Base-by-base conservation (phyloP, 2,329 filamentous ascomycete genomes). In the Ophiocordyceps unilateralis region DNA sequence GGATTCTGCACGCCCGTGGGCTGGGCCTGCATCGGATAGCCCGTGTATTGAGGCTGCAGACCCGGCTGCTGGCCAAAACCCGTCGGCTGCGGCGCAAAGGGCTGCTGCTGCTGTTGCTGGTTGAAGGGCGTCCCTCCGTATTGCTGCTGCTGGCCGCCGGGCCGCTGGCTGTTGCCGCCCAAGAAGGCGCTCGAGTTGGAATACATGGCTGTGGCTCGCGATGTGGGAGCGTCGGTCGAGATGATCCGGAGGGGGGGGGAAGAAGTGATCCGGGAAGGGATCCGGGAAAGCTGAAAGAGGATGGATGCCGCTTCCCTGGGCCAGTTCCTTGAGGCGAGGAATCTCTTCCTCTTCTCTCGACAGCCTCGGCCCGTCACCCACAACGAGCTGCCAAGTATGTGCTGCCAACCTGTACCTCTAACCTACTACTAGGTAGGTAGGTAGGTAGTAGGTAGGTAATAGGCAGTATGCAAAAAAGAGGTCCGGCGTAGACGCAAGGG, bases 121-220 rank as follows among this genome's bases (percentile, higher is more conserved):
- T 55, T 74, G 36, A 48, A 48, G 4, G 47, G 44, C 2, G 23
- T 41, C 17, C 17, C 40, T 39, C 54, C 57, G 53, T 58, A 59
- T 45, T 62, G 77, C 49, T 70, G 32, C n/a, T 36, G 32, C 14
- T 34, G 32, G 50, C 75, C 74, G 43, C 77, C 76, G 41, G 82
- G 83, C 47, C 79, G 82, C 59, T 81, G 76, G 68, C 72, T 81
- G 58, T 80, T 85, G 61, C 72, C 75, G 63, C 86, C 86, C 55
- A 93, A 66, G 63, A 81, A 95, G 50, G 83, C 80, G 68, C 83
- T 93, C 51, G 85, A 83, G 60, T 81, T 85, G 51, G 86, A 91
- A 67, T 85, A 96, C 89, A 95, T 95, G 64, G 56, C 48, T 36
- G 32, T n/a, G n/a, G n/a, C n/a, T n/a, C n/a, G n/a, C n/a, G n/a